Base-by-base conservation (phyloP, 345 rosid genomes). In the Aegle marmelos region DNA sequence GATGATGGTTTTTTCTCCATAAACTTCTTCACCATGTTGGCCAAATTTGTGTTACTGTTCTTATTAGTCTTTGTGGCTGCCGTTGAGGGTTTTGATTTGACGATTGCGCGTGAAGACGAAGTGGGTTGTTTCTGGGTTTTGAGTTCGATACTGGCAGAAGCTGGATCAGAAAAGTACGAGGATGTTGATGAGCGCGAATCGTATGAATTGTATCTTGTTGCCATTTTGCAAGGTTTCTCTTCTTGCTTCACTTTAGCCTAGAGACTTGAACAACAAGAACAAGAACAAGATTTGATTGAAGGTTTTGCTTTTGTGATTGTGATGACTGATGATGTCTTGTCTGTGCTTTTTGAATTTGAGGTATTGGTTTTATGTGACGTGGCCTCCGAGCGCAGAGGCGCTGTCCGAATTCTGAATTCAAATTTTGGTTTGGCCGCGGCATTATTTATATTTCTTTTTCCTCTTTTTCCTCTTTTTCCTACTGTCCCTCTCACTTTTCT, bases 161-260 rank as follows among this genome's bases (percentile, higher is more conserved):
- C 89, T 13, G 83, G 93, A 80, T 92, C 94, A 9, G 93, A 90
- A 77, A 85, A 78, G 76, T 75, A 30, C 5, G 92, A 88, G 11
- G 92, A 86, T 30, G 90, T 69, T 50, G 98, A 91, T 30, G 96
- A 89, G 66, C 93, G 86, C 2, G 98, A 88, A 75, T 94, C 90
- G 84, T 83, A 92, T 28, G 94, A 88, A 25, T 79, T 88, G 91
- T 92, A 94, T 60, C 98, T 95, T 77, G 91, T 78, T 2, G 97
- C 94, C 93, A 90, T 90, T 78, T 0, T 4, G 21, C 22, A 53
- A 19, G 57, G n/a, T 17, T 53, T 19, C 57, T 53, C 7, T 17
- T 17, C 6, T 53, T 53, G 57, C 19, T 17, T 53, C 57, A 53
- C 57, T 53, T 16, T 16, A 53, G 22, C 22, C 57, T 16, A 53